Evolutionary conservation across 2,329 filamentous ascomycete species (phyloP).

Genomic region (Fusarium lateritium): DNA sequence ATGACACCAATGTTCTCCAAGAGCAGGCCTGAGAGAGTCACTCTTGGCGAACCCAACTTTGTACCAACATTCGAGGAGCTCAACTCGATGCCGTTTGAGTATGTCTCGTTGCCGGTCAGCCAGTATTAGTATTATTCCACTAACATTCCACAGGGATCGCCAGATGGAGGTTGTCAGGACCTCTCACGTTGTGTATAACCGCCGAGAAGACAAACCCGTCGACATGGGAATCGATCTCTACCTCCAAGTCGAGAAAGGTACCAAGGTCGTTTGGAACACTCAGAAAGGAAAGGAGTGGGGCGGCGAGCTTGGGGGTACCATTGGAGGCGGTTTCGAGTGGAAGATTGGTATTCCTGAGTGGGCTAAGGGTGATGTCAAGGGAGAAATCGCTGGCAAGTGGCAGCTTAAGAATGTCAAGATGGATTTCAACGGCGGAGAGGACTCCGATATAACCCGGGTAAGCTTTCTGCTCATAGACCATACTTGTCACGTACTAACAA

Average conservation of each 20-base stretch:
- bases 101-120: neutral
- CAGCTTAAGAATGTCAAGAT: neutral
- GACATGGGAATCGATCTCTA: conserved; percentile 3
- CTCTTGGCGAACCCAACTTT: neutral
- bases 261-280: neutral
- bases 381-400: conserved; percentile 2
- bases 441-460: neutral
- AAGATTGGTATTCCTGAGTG: neutral
- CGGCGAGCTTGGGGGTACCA: neutral
- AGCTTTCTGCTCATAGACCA: neutral
- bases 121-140: neutral
- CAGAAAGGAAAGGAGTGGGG: neutral
- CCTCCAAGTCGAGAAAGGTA: neutral
- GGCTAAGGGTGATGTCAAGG: neutral
- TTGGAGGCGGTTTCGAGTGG: neutral
- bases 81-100: conserved; percentile 4
- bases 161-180: neutral
- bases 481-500: neutral
- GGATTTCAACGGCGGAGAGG: neutral
- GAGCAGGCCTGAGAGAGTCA: neutral
- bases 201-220: neutral
- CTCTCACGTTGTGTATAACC: conserved; percentile 2
- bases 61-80: conserved; percentile 1
- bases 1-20: conserved; percentile 18
- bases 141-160: neutral